Percentiles rank a stretch among this genome's conserved stretches.
Conservation (phyloP, 129 eudicot species). For the Ambrosia trifida region DNA sequence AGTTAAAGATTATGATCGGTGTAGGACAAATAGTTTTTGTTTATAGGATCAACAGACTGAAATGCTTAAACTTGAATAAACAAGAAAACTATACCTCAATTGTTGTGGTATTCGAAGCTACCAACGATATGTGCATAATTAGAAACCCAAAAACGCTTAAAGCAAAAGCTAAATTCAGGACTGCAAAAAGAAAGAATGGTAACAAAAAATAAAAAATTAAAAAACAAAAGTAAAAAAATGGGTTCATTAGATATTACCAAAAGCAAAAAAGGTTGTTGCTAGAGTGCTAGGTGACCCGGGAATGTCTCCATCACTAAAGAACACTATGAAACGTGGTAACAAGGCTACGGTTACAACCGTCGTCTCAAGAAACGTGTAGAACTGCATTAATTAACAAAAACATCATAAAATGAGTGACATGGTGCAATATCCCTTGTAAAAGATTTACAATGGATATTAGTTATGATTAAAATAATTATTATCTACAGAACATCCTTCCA, state of each 20-base stretch:
- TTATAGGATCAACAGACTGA: slow-evolving; percentile 6
- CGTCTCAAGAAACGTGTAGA: slow-evolving; percentile 95
- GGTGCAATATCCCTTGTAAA: neutral
- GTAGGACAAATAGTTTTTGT: slow-evolving; percentile 10
- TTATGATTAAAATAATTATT: too few species aligned
- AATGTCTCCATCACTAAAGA: slow-evolving; percentile 94
- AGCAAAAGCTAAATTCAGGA: slow-evolving; percentile 86
- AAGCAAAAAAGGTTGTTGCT: slow-evolving; percentile 97
- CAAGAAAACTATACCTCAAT: slow-evolving; percentile 70
- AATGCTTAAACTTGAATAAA: neutral
- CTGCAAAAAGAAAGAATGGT: slow-evolving; percentile 46
- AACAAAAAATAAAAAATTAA: neutral
- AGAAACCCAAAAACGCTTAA: slow-evolving; percentile 89
- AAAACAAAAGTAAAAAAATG: neutral
- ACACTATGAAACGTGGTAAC: slow-evolving; percentile 78
- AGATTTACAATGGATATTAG: neutral
- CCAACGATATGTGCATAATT: slow-evolving; percentile 90
- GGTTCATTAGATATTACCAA: slow-evolving; percentile 50
- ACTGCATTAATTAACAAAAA: slow-evolving; percentile 52
- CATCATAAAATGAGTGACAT: slow-evolving; percentile 12
- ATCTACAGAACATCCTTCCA: slow-evolving; percentile 5
- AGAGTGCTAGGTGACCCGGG: slow-evolving; percentile 87
- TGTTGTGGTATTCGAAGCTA: slow-evolving; percentile 87
- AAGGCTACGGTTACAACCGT: slow-evolving; percentile 73
- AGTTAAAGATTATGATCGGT: too few species aligned